Percentiles rank a stretch among this genome's conserved stretches.
phyloP scores from a whole-genome alignment of 306 rosid species.

The Inga laurina region DNA sequence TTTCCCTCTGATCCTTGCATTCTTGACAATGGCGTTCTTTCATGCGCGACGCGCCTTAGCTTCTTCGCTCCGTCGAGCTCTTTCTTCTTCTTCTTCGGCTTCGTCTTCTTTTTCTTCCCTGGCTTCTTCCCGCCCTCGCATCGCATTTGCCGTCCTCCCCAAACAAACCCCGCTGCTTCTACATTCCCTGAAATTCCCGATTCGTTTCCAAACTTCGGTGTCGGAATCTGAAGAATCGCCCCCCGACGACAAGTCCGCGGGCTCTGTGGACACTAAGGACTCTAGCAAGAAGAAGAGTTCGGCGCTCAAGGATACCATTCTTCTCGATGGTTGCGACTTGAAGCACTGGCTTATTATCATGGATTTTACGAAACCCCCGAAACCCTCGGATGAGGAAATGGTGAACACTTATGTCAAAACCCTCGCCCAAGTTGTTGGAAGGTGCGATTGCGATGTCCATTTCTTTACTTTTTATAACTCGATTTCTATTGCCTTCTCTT shows the following conservation, averaged over 20 bases:
- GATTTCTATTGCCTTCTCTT: not conserved
- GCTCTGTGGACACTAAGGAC: slow-evolving; percentile 4
- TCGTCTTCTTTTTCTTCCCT: slow-evolving; percentile 21
- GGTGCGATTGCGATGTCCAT: slow-evolving; percentile 37
- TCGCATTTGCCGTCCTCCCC: slow-evolving; percentile 45
- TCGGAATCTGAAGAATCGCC: slow-evolving; percentile 85
- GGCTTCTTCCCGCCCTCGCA: slow-evolving; percentile 46
- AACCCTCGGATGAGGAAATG: slow-evolving; percentile 89
- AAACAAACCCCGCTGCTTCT: slow-evolving; percentile 38
- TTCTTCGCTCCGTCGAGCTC: slow-evolving; percentile 37
- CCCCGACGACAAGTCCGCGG: slow-evolving; percentile 51
- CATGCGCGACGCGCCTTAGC: slow-evolving; percentile 65
- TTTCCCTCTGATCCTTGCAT: not conserved
- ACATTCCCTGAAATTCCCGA: slow-evolving; percentile 16
- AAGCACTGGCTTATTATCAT: slow-evolving; percentile 91
- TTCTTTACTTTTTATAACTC: not conserved
- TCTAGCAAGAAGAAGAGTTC: not conserved
- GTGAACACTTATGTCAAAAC: slow-evolving; percentile 74
- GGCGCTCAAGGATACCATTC: slow-evolving; percentile 77
- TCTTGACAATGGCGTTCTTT: slow-evolving; percentile 58
- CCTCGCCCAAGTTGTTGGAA: slow-evolving; percentile 73
- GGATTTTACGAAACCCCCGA: slow-evolving; percentile 68
- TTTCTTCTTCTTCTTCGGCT: slow-evolving; percentile 26
- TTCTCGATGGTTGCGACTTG: slow-evolving; percentile 92
- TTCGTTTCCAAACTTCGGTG: slow-evolving; percentile 61